Evolutionary conservation across 2,329 filamentous ascomycete genomes (phyloP).

Genomic region (Apiospora hydei): DNA sequence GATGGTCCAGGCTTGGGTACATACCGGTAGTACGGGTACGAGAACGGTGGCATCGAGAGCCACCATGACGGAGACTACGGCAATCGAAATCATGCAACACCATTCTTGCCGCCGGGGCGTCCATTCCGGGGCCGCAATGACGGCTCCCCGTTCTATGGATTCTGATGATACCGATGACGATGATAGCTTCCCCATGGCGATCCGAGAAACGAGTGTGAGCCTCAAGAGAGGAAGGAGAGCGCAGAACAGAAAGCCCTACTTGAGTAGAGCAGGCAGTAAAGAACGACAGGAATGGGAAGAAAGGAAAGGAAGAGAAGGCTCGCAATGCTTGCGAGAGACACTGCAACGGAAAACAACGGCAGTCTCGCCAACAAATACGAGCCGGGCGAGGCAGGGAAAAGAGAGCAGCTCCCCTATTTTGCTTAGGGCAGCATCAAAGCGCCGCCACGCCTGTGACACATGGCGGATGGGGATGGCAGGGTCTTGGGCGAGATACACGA

Average conservation of each 20-base stretch:
- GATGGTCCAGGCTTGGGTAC: constrained; percentile 25
- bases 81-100: constrained; percentile 49
- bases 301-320: background rate
- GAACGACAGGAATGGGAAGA: background rate
- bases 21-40: constrained; percentile 52
- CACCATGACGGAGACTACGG: constrained; percentile 55
- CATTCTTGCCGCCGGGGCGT: constrained; percentile 48
- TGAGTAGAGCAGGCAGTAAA: background rate
- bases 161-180: background rate
- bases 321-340: background rate
- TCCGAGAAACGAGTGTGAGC: background rate
- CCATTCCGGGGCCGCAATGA: constrained; percentile 37
- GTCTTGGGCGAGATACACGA: background rate
- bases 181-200: background rate
- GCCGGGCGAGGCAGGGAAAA: background rate
- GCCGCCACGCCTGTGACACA: background rate
- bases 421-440: background rate
- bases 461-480: background rate
- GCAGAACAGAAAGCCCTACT: background rate
- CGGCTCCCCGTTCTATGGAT: background rate
- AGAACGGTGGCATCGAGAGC: constrained; percentile 56
- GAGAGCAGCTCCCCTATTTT: background rate
- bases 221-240: background rate
- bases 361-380: background rate
- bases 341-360: background rate